Conservation (phyloP, 805 yeast genomes). For the Grigorovia humatica region DNA sequence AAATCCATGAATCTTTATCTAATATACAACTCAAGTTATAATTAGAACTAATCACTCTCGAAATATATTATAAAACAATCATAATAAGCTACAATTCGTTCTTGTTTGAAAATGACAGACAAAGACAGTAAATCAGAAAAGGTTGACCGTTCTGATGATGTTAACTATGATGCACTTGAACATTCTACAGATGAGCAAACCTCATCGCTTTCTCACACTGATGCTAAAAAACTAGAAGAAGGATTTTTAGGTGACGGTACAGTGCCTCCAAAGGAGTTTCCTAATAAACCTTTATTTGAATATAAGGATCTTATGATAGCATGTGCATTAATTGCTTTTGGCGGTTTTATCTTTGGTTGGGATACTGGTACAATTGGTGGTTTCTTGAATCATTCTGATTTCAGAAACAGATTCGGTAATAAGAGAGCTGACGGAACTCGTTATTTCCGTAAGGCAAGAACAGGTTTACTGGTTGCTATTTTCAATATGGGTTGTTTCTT, state of each 20-base stretch:
- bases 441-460: conserved; percentile 42
- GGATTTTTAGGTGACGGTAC: neutral
- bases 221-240: neutral
- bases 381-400: conserved; percentile 50
- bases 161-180: neutral
- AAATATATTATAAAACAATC: too few relatives aligned
- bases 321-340: conserved; percentile 49
- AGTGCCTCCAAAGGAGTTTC: neutral
- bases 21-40: too few relatives aligned
- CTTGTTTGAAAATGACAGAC: too few relatives aligned
- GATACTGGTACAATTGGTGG: conserved; percentile 78
- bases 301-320: conserved; percentile 18
- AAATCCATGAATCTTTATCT: too few relatives aligned
- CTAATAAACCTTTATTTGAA: conserved; percentile 12
- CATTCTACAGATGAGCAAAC: neutral
- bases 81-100: too few relatives aligned
- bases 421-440: conserved; percentile 20
- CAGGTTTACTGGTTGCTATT: conserved; percentile 47
- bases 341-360: conserved; percentile 54
- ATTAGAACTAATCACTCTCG: too few relatives aligned
- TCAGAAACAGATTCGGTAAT: conserved; percentile 46
- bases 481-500: conserved; percentile 70
- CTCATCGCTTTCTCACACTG: neutral
- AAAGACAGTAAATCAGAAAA: too few relatives aligned
- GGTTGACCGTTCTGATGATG: too few relatives aligned